Evolutionary conservation across 352 stramenopile genomes (phyloP).

Genomic region (Pythium apleroticum): DNA sequence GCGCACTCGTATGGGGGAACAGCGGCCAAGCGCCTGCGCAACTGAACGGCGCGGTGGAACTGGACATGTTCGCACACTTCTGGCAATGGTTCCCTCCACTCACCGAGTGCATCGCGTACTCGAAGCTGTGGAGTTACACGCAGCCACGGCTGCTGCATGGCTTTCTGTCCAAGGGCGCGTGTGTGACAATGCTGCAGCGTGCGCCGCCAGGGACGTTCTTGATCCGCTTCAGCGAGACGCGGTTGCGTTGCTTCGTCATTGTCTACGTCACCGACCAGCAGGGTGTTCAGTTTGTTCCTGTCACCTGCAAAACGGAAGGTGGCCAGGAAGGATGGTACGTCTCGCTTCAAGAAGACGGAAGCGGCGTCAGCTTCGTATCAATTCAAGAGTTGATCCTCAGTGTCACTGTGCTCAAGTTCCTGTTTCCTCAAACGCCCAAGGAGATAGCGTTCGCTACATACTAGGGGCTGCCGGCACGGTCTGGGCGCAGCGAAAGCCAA

Average conservation of each 20-base stretch:
- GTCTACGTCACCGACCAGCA: slow-evolving; percentile 60
- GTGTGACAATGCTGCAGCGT: slow-evolving; percentile 69
- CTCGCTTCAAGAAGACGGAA: slow-evolving; percentile 51
- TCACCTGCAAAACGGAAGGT: slow-evolving; percentile 40
- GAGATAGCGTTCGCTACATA: slow-evolving; percentile 52
- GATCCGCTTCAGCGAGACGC: slow-evolving; percentile 77
- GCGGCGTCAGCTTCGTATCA: slow-evolving; percentile 54
- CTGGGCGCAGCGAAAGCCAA: slow-evolving; percentile 75
- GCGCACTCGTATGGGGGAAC: slow-evolving; percentile 63
- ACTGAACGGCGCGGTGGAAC: slow-evolving; percentile 42
- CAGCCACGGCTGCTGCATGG: slow-evolving; percentile 78
- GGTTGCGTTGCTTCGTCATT: slow-evolving; percentile 65
- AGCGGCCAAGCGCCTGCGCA: slow-evolving; percentile 35
- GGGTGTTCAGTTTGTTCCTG: slow-evolving; percentile 73
- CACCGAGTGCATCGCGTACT: slow-evolving; percentile 61
- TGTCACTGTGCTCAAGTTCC: slow-evolving; percentile 74
- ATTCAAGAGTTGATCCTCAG: slow-evolving; percentile 75
- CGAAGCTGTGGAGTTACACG: slow-evolving; percentile 63
- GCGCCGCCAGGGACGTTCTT: slow-evolving; percentile 75
- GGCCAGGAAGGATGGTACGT: slow-evolving; percentile 51
- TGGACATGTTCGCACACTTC: slow-evolving; percentile 72
- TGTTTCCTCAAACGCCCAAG: slow-evolving; percentile 82
- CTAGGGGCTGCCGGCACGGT: slow-evolving; percentile 16
- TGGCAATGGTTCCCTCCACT: slow-evolving; percentile 78
- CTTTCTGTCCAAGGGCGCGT: slow-evolving; percentile 82